phyloP scores from a whole-genome alignment of 805 yeast species.

The Saturnispora saitoi region DNA sequence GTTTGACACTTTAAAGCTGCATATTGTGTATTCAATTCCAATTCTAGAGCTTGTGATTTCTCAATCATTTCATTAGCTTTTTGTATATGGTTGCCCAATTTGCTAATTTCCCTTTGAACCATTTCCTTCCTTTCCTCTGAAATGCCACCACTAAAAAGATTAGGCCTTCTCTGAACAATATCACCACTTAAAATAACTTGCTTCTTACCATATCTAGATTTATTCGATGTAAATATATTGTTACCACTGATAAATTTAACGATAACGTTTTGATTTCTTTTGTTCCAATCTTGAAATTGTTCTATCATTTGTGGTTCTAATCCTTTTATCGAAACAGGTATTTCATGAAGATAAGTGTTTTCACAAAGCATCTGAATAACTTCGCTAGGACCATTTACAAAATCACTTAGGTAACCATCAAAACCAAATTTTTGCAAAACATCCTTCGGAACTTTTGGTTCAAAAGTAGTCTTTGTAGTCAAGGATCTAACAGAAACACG shows the following conservation, averaged over 20 bases:
- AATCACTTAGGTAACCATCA: slow-evolving; percentile 71
- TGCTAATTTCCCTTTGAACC: slow-evolving; percentile 15
- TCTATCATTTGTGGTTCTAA: slow-evolving; percentile 18
- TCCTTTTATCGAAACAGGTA: slow-evolving; percentile 55
- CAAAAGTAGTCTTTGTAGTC: slow-evolving; percentile 11
- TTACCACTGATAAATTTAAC: slow-evolving; percentile 54
- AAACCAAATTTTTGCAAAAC: slow-evolving; percentile 48
- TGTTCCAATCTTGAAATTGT: slow-evolving; percentile 16
- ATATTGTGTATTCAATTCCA: slow-evolving; percentile 13
- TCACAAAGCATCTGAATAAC: slow-evolving; percentile 69
- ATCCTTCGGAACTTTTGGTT: slow-evolving; percentile 11
- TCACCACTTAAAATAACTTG: slow-evolving; percentile 51
- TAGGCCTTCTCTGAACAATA: slow-evolving; percentile 55
- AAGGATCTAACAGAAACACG: slow-evolving; percentile 49
- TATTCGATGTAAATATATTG: slow-evolving; percentile 38
- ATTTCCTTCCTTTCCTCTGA: slow-evolving; percentile 22
- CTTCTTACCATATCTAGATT: slow-evolving; percentile 57
- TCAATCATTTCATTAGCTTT: neutral
- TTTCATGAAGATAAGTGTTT: slow-evolving; percentile 37
- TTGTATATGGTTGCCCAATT: slow-evolving; percentile 5
- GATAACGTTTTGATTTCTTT: slow-evolving; percentile 29
- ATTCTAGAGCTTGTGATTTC: neutral
- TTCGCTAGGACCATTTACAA: slow-evolving; percentile 59
- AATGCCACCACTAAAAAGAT: slow-evolving; percentile 30
- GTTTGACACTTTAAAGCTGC: slow-evolving; percentile 9